Conservation (phyloP, 2,329 filamentous ascomycete genomes). For the Boeremia lycopersici region DNA sequence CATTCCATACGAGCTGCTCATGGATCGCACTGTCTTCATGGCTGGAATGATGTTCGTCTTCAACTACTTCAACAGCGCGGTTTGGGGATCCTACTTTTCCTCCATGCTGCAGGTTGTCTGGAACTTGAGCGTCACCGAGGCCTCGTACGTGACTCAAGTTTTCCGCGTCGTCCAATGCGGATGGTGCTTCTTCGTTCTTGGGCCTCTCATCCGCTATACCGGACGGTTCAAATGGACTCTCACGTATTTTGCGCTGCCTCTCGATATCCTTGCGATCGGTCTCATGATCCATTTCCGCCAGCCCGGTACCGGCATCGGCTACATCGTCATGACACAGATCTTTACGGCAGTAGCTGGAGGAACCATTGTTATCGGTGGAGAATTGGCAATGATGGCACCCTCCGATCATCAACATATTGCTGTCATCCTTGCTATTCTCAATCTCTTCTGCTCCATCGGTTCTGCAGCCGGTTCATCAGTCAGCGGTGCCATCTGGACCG, state of each 20-base stretch:
- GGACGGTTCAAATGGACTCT: slow-evolving; percentile 28
- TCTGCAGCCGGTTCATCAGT: slow-evolving; percentile 53
- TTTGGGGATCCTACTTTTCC: slow-evolving; percentile 46
- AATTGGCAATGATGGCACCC: slow-evolving; percentile 28
- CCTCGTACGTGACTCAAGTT: slow-evolving; percentile 44
- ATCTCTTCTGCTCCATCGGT: slow-evolving; percentile 65
- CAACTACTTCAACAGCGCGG: slow-evolving; percentile 27
- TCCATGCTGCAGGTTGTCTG: slow-evolving; percentile 48
- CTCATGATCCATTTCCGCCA: slow-evolving; percentile 38
- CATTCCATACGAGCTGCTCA: slow-evolving; percentile 52
- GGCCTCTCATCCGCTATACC: slow-evolving; percentile 23
- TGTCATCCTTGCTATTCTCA: slow-evolving; percentile 52
- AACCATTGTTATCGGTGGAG: slow-evolving; percentile 29
- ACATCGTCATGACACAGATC: slow-evolving; percentile 40
- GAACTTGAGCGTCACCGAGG: slow-evolving; percentile 33
- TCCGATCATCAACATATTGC: slow-evolving; percentile 27
- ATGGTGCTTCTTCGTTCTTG: slow-evolving; percentile 27
- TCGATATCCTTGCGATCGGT: slow-evolving; percentile 28
- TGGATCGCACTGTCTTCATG: slow-evolving; percentile 56
- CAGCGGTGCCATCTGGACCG: slow-evolving; percentile 67
- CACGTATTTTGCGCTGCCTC: slow-evolving; percentile 25
- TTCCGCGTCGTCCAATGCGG: slow-evolving; percentile 39
- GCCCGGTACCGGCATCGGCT: slow-evolving; percentile 30
- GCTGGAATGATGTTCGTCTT: slow-evolving; percentile 55
- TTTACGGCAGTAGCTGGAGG: slow-evolving; percentile 30